A percentile compares a stretch with the other conserved stretches of the same genome.
Conservation (phyloP, 768 basidiomycete genomes). For the Tylopilus rubrobrunneus region DNA sequence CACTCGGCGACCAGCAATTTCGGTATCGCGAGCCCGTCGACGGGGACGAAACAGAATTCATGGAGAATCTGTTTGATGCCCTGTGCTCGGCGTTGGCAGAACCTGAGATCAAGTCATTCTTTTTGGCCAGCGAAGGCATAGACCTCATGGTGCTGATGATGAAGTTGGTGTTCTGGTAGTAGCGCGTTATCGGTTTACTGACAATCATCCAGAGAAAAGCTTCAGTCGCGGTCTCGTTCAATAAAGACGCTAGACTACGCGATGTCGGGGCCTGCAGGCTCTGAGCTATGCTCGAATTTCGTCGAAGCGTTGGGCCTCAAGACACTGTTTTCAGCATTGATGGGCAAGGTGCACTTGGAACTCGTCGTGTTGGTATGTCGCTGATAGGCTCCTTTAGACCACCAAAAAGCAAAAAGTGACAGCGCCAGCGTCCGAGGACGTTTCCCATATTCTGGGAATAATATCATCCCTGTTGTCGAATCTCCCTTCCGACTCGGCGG, state of each 20-base stretch:
- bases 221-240: constrained; percentile 72
- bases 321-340: constrained; percentile 84
- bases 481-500: constrained; percentile 78
- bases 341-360: constrained; percentile 76
- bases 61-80: constrained; percentile 94
- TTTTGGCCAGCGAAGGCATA: constrained; percentile 88
- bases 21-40: constrained; percentile 80
- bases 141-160: constrained; percentile 99
- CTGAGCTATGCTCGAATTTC: constrained; percentile 74
- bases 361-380: neutral
- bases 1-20: constrained; percentile 89
- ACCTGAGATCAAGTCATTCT: constrained; percentile 70
- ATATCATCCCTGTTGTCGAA: constrained; percentile 85
- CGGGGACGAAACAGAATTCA: constrained; percentile 91
- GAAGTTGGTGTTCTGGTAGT: constrained; percentile 56
- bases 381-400: constrained; percentile 29
- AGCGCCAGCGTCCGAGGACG: constrained; percentile 70
- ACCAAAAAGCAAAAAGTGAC: constrained; percentile 64
- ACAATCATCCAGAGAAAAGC: constrained; percentile 60
- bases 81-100: constrained; percentile 85
- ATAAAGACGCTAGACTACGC: constrained; percentile 93
- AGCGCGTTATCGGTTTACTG: neutral
- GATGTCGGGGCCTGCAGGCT: constrained; percentile 71
- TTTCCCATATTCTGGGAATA: constrained; percentile 83
- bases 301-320: constrained; percentile 87